Base-by-base conservation (phyloP, 345 rosid genomes). In the Mangifera indica region DNA sequence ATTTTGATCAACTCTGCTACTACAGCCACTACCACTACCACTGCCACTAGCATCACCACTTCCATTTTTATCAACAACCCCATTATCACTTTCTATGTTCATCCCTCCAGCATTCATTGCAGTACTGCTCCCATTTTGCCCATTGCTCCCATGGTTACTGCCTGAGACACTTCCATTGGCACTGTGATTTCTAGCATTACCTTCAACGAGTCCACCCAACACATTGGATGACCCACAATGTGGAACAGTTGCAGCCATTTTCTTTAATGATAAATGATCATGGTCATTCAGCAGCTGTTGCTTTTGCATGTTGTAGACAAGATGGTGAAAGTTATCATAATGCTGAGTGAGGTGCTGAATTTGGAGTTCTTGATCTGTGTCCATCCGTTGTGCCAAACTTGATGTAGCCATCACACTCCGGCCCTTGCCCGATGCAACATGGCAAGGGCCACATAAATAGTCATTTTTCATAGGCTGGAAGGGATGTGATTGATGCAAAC, bases 141-240 rank as follows among this genome's bases (percentile, higher is more conserved):
- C 81, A 76, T 82, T 85, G 81, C 86, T 82, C 13, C 79, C 83
- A 64, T 76, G 81, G 71, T 85, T 81, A 75, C 88, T 85, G 44
- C 84, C 81, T 4, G 87, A 86, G 67, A 63, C 84, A 78, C 87
- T 86, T 79, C 82, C 74, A 51, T 81, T 81, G 51, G 81, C 51
- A 76, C 87, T 85, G 72, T 69, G 78, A 73, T 81, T 81, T 58
- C 81, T 77, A 65, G 74, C 61, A 69, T 74, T 77, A 68, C 74
- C 84, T 76, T 79, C 86, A 67, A 71, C 25, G 51, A 73, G 74
- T 24, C 81, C 80, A 54, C 74, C 81, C 53, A 81, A 73, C 42
- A 73, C 73, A 76, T 81, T 83, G 57, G 85, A 83, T 70, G 85
- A 85, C 34, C 82, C 80, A 69, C 83, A 77, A 68, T 79, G 85